Evolutionary conservation across 2,329 filamentous ascomycete genomes (phyloP), one percentile per base, ranked within the genome.

Genomic region (Colletotrichum liaoningense): DNA sequence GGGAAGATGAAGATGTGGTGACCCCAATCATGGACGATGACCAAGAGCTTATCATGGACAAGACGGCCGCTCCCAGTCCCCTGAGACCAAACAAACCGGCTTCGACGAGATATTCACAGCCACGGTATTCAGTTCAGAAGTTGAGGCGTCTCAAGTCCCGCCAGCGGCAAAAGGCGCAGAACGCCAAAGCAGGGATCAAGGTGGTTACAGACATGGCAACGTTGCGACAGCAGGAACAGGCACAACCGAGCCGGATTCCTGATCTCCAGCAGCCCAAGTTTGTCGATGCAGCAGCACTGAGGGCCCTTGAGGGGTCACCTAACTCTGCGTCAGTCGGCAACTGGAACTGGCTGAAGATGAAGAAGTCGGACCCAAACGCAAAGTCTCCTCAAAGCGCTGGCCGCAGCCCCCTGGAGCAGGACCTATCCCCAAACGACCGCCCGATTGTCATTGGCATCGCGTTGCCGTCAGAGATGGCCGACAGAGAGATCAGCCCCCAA

Each of bases 391-490:
- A 78, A 49, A 75, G 77, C 28, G 67, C 77, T 59, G 49, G 68
- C 71, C 73, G 78, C 73, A 75, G 77, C 74, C 66, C 79, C 77
- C 2, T 78, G 28, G 79, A 79, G 6, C 79, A 80, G 12, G 90
- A 91, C 74, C 85, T 94, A 4, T 94, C 93, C 16, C 93, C 93
- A 0, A 89, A 88, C 71, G 91, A 93, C 77, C 87, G 90, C n/a
- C 91, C 91, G 1, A 95, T 95, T 72, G 88, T 93, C 55, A 95
- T 94, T 75, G 93, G 93, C 14, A 90, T 95, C 63, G 88, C 89
- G 16, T 84, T 94, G 58, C 89, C 92, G 2, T 88, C 90, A 16
- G 87, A 88, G 77, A 73, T 78, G 12, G 73, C 73, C 52, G 75
- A 69, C 38, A 77, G 74, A 1, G 74, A 76, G 33, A 83, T 88